Percentiles rank a stretch among this genome's conserved stretches.
These are phyloP conservation scores for Syncephalastrum contaminatum DNA, from an alignment of 371 early-diverging fungal genomes.

Conservation along the genomic window DNA sequence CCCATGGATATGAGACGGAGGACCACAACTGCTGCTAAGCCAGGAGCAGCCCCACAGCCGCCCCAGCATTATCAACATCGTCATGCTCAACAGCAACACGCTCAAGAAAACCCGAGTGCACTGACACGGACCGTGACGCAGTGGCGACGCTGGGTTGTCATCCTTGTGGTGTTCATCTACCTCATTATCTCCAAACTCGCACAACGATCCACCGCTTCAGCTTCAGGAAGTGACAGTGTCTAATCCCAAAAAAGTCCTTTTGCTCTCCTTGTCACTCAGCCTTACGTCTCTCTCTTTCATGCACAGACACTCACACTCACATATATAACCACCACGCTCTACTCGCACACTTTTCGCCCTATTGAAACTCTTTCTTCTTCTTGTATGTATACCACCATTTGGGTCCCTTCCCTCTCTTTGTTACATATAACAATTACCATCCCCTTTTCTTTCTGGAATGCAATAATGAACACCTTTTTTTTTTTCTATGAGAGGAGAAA, in stretches of 20 bases:
- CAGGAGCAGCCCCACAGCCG: conserved; percentile 8
- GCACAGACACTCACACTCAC: too few relatives aligned
- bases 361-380: too few relatives aligned
- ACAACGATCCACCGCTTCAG: conserved; percentile 29
- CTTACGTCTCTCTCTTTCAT: too few relatives aligned
- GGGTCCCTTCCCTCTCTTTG: too few relatives aligned
- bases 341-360: too few relatives aligned
- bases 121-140: conserved; percentile 38
- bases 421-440: too few relatives aligned
- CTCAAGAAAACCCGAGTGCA: conserved; percentile 22
- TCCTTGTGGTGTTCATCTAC: conserved; percentile 55
- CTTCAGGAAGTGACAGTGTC: background rate
- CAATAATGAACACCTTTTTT: too few relatives aligned
- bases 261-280: conserved; percentile 2
- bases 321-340: too few relatives aligned
- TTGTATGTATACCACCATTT: too few relatives aligned
- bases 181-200: conserved; percentile 44
- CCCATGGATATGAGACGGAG: conserved; percentile 20
- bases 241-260: too few relatives aligned
- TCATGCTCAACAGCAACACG: conserved; percentile 26
- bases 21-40: background rate
- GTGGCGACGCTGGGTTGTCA: conserved; percentile 57
- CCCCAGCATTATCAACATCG: conserved; percentile 18
- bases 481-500: too few relatives aligned
- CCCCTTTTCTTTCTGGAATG: too few relatives aligned